A percentile compares a stretch with the other conserved stretches of the same genome.
Evolutionary conservation across 2,329 filamentous ascomycete species (phyloP).

Genomic region (Botrytis aclada): DNA sequence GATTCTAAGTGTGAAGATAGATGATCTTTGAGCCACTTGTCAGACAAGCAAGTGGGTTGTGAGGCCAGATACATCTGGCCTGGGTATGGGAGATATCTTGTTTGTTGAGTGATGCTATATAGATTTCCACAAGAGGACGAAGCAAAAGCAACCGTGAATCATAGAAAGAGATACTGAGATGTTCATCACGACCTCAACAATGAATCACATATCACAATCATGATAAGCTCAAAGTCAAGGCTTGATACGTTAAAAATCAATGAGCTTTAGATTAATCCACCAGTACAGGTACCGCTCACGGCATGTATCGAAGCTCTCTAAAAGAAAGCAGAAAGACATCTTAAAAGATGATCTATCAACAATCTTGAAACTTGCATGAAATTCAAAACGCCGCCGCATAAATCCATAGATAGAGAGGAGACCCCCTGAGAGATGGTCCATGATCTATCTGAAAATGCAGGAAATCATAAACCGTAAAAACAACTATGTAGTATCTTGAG

Average conservation of each 20-base stretch:
- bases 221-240: not conserved
- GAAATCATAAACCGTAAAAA: not conserved
- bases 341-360: not conserved
- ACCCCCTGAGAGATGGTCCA: not conserved
- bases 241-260: not conserved
- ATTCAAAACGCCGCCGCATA: conserved; percentile 1
- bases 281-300: not conserved
- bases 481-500: not conserved
- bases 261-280: not conserved
- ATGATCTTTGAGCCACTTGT: not conserved
- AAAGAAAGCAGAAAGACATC: not conserved
- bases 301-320: not conserved
- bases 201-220: not conserved
- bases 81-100: not conserved
- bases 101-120: not conserved
- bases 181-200: not conserved
- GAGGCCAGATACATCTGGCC: not conserved
- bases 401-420: not conserved
- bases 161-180: not conserved
- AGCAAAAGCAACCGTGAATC: no score
- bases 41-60: not conserved
- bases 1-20: not conserved
- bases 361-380: not conserved
- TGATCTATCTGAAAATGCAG: not conserved
- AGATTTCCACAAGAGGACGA: not conserved